Base-by-base conservation (phyloP, 805 yeast species). In the Saccharomycopsis sp. region DNA sequence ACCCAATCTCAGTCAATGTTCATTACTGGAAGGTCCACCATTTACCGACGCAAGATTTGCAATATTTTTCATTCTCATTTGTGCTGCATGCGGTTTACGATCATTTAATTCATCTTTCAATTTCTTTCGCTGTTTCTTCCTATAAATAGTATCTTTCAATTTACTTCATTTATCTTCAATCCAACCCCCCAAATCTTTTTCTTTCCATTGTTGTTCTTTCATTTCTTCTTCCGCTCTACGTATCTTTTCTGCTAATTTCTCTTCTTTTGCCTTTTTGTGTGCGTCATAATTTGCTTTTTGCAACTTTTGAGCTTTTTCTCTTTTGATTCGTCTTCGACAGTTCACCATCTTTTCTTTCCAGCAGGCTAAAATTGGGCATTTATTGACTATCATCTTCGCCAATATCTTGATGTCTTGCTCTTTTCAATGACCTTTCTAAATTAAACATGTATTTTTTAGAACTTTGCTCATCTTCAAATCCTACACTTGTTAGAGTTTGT, bases 261-360 rank as follows among this genome's bases (percentile, higher is more conserved):
- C 95, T 48, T 77, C 83, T 57, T 79, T 83, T 5, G 88, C 85
- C 38, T 89, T 74, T 60, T 76, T 75, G 49, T 97, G 74, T 0
- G 97, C 96, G 38, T 93, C 98, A 55, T 75, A 79, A 55, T 85
- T 87, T 4, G 95, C 90, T 56, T 87, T 86, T 64, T 85, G 67
- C 24, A 93, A 70, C 53, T 76, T 72, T 63, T 93, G 97, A 47
- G 78, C 40, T 95, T 72, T 62, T 93, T 93, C 58, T 88, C 97
- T 55, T 82, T 85, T 36, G 88, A 65, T 56, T 85, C 84, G 4
- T 85, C 95, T 31, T 82, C 87, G 32, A 72, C 31, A 93, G 69
- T 50, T 89, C 81, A 26, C 79, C 88, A 60, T 93, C 97, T 0
- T 96, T 90, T 4, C 79, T 68, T 20, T 85, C 94, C 0, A 86